Base-by-base conservation (phyloP, 257 asterid genomes). In the Eucommia ulmoides region DNA sequence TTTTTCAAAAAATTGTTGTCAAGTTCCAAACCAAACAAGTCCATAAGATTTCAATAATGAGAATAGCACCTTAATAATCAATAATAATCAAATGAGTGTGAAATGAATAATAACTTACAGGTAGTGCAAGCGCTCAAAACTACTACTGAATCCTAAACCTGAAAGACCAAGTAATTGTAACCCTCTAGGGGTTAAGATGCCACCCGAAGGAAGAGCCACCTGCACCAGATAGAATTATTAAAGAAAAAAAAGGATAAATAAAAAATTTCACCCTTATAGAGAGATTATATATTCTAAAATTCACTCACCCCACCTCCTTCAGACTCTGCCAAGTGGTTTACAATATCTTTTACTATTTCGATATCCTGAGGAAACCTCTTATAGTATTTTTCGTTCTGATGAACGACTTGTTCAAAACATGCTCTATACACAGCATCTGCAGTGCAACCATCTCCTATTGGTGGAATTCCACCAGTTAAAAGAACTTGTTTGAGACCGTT, bases 251-350 rank as follows among this genome's bases (percentile, higher is more conserved):
- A 26, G 16, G 17, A 19, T 24, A 45, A 25, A 15, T 20, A 38
- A 41, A n/a, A n/a, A n/a, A n/a, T n/a, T n/a, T n/a, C n/a, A n/a
- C n/a, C n/a, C n/a, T n/a, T n/a, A n/a, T n/a, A n/a, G n/a, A n/a
- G n/a, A 23, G 45, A 22, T 38, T 16, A 41, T 49, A 33, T 33
- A 45, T 38, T 33, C 58, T 2, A 33, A 25, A 59, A 41, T 62
- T 56, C 56, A 50, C 95, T 68, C 67, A 89, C 98, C 94, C 96
- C 92, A 22, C 96, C 98, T 50, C 86, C 96, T 62, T 84, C 95
- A 51, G 83, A 71, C 49, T 73, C 84, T 21, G 92, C 82, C 62
- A 89, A 65, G 60, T 78, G 63, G 59, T 70, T 80, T 45, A 89
- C 84, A 50, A 82, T 69, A 59, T 83, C 98, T 26, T 38, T 78